Base-by-base conservation (phyloP, 148 eudicot species). In the Chenopodium quinoa region DNA sequence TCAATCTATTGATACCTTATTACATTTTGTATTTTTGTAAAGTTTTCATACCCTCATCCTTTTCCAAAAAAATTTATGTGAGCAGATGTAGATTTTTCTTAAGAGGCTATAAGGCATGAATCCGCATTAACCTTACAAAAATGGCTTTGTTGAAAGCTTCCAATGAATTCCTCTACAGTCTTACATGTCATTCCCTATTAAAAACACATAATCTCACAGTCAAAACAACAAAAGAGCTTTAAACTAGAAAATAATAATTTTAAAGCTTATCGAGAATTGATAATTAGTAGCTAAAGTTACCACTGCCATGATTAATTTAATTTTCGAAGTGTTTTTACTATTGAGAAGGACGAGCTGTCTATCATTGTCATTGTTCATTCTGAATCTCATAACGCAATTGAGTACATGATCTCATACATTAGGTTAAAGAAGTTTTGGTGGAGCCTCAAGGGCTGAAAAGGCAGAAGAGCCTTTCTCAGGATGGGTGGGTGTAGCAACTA, bases 291-390 rank as follows among this genome's bases (percentile, higher is more conserved):
- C 34, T 4, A 34, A 34, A 68, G 9, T 23, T 89, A 96, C 99
- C 84, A 92, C 92, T 81, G 94, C 95, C 94, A 96, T 92, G 66
- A 95, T 90, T 27, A 27, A 27, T 82, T 94, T 92, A 71, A 94
- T 90, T 90, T 89, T 92, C 85, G 89, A 65, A 46, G 95, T 73
- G 72, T 89, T 77, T 65, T 92, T 94, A 71, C 84, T 78, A 23
- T 87, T 89, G 66, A 96, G 95, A 86, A 96, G 90, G 84, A 93
- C 90, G 76, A 93, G 87, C 32, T 88, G 90, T 82, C 86, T 91
- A 83, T 91, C 90, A 58, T 79, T 85, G 56, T 44, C 70, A 60
- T 19, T 4, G 40, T 37, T 77, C 85, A 77, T 83, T 80, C 76
- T 91, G 22, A 85, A 88, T 27, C 68, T 68, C 68, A 92, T 85